Percentiles rank a stretch among this genome's conserved stretches.
phyloP scores from a whole-genome alignment of 257 asterid genomes.

The Anisodus tanguticus region DNA sequence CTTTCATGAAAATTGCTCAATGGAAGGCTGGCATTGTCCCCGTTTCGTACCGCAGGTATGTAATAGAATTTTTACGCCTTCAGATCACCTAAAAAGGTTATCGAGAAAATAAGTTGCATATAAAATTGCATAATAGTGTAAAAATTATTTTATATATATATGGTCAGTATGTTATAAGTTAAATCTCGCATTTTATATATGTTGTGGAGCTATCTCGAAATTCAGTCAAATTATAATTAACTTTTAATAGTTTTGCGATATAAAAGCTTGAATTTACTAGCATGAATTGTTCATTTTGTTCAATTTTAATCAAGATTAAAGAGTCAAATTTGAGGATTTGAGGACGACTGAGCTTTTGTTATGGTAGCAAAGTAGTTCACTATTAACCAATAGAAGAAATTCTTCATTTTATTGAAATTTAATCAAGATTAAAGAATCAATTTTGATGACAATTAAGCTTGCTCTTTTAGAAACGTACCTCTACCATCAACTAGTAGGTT shows the following conservation, averaged over 20 bases:
- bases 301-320: not conserved
- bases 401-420: not conserved
- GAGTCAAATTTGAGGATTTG: not conserved
- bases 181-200: not conserved
- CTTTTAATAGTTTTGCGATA: no score
- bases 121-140: not conserved
- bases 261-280: not conserved
- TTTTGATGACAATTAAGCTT: not conserved
- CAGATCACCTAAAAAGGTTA: not conserved
- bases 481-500: not conserved
- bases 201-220: not conserved
- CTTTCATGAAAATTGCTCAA: slow-evolving; percentile 80
- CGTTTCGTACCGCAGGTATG: slow-evolving; percentile 65
- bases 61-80: not conserved
- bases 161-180: not conserved
- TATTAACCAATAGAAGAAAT: not conserved
- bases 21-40: slow-evolving; percentile 85
- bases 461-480: not conserved
- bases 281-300: not conserved
- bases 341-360: no score
- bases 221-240: not conserved
- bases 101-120: not conserved
- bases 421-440: not conserved
- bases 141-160: no score
- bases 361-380: no score